phyloP scores from a whole-genome alignment of 805 yeast genomes.

The Zygotorulaspora florentina region DNA sequence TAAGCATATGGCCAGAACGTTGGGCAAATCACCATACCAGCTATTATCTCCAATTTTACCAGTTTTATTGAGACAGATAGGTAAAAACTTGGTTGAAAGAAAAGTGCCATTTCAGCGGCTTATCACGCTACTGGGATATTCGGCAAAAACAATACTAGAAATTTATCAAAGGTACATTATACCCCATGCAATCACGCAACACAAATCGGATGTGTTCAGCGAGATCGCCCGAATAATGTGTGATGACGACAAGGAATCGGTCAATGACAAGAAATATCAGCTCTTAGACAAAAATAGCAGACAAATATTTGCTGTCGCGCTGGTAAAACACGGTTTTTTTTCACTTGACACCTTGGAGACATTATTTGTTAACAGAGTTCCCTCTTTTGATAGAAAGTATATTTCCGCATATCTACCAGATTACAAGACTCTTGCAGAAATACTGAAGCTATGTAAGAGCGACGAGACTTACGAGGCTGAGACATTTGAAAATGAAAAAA shows the following conservation, averaged over 20 bases:
- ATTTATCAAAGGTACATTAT: slow-evolving; percentile 71
- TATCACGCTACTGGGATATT: slow-evolving; percentile 61
- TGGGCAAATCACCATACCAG: slow-evolving; percentile 68
- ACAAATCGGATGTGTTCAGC: slow-evolving; percentile 54
- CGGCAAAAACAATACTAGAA: slow-evolving; percentile 55
- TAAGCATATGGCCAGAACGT: slow-evolving; percentile 51
- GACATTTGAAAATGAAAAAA: slow-evolving; percentile 21
- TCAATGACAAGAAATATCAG: slow-evolving; percentile 21
- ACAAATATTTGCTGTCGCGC: slow-evolving; percentile 34
- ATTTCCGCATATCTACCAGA: slow-evolving; percentile 30
- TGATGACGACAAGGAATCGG: slow-evolving; percentile 17
- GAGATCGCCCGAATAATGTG: slow-evolving; percentile 33
- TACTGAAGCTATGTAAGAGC: slow-evolving; percentile 28
- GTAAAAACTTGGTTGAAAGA: slow-evolving; percentile 47
- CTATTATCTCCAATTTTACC: slow-evolving; percentile 76
- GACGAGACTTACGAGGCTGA: slow-evolving; percentile 13
- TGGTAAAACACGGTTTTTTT: slow-evolving; percentile 32
- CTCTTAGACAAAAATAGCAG: slow-evolving; percentile 31
- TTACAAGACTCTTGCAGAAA: slow-evolving; percentile 33
- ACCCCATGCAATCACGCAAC: slow-evolving; percentile 68
- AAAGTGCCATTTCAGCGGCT: slow-evolving; percentile 55
- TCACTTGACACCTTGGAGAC: slow-evolving; percentile 31
- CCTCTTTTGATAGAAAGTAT: slow-evolving; percentile 29
- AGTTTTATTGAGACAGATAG: slow-evolving; percentile 58
- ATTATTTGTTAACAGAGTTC: slow-evolving; percentile 27